A percentile compares a stretch with the other conserved stretches of the same genome.
Evolutionary conservation across 2,329 filamentous ascomycete genomes (phyloP).

Genomic region (Periconia macrospinosa): DNA sequence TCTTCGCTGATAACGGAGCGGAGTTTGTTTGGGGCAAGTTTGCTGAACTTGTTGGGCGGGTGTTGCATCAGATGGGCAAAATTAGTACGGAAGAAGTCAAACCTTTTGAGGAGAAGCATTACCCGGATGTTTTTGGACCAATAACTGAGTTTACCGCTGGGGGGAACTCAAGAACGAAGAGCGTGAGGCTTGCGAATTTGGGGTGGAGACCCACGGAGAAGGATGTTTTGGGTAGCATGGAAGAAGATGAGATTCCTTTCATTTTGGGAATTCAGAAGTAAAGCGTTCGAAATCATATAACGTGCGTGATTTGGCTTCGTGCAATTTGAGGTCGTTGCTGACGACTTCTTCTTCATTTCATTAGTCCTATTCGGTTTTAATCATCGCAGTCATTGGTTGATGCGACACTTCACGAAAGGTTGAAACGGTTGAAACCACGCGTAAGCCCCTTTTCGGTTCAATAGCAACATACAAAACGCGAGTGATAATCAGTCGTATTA

Average conservation of each 20-base stretch:
- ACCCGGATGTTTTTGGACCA: conserved; percentile 44
- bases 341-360: too few species aligned
- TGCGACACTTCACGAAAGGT: too few species aligned
- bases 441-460: too few species aligned
- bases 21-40: conserved; percentile 49
- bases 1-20: conserved; percentile 51
- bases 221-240: conserved; percentile 39
- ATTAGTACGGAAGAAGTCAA: conserved; percentile 41
- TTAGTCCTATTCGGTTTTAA: too few species aligned
- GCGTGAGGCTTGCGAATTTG: conserved; percentile 46
- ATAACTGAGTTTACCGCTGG: conserved; percentile 44
- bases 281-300: neutral
- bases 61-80: conserved; percentile 42
- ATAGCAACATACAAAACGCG: too few species aligned
- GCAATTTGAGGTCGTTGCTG: too few species aligned
- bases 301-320: too few species aligned
- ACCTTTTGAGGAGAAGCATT: conserved; percentile 41
- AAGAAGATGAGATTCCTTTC: conserved; percentile 48
- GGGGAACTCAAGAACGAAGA: conserved; percentile 48
- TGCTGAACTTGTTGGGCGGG: conserved; percentile 42
- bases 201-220: conserved; percentile 53
- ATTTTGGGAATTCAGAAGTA: neutral
- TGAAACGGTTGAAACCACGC: too few species aligned
- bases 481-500: too few species aligned
- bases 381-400: too few species aligned